These are phyloP conservation scores for Hortaea werneckii DNA, from an alignment of 2,329 filamentous ascomycete species.

Conservation along the genomic window DNA sequence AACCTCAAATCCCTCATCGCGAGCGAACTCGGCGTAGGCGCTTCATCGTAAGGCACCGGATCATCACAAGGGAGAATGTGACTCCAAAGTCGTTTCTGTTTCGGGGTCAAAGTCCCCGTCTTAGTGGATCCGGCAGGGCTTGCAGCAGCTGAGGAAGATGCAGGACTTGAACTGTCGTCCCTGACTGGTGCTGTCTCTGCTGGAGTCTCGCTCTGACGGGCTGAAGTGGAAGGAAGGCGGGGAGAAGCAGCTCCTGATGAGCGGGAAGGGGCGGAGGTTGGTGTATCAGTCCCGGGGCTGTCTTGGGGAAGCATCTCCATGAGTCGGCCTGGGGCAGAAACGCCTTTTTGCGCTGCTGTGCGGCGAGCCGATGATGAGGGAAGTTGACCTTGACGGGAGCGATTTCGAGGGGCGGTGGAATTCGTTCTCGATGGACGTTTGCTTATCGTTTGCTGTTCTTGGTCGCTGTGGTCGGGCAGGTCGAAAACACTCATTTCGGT, in stretches of 20 bases:
- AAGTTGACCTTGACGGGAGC: constrained; percentile 8
- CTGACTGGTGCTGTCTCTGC: not conserved
- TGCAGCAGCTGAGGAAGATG: not conserved
- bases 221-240: constrained; percentile 14
- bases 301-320: constrained; percentile 19
- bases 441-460: constrained; percentile 1
- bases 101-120: constrained; percentile 16
- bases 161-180: too few relatives aligned
- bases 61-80: constrained; percentile 16
- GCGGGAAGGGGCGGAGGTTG: constrained; percentile 1
- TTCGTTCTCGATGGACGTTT: too few relatives aligned
- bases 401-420: too few relatives aligned
- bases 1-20: constrained; percentile 16
- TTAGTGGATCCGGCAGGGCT: constrained; percentile 4
- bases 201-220: constrained; percentile 4
- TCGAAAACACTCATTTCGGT: constrained; percentile 13
- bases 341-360: constrained; percentile 10
- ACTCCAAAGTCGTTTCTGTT: constrained; percentile 23
- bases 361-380: constrained; percentile 6
- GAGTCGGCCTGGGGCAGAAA: constrained; percentile 21
- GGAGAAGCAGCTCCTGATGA: constrained; percentile 9
- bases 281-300: constrained; percentile 10
- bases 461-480: constrained; percentile 10
- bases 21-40: constrained; percentile 15
- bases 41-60: not conserved